Conservation (phyloP, 192 early-diverging fungal species). For the Podila verticillata region DNA sequence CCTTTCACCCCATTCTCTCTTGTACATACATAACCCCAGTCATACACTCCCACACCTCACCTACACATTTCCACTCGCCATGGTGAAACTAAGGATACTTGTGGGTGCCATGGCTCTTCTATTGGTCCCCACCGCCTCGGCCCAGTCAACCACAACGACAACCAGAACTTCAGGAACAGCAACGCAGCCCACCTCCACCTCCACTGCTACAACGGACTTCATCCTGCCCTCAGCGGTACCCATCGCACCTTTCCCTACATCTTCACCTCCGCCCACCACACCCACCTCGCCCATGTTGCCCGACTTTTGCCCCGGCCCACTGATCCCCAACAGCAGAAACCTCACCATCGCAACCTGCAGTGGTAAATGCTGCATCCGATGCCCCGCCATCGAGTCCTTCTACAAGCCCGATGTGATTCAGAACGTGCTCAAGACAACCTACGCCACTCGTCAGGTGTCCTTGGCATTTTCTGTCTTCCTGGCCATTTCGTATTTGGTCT, state of each 20-base stretch:
- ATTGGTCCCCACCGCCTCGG: neutral
- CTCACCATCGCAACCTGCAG: slow-evolving; percentile 29
- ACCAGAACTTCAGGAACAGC: neutral
- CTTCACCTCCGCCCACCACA: neutral
- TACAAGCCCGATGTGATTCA: slow-evolving; percentile 24
- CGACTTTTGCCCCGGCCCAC: slow-evolving; percentile 17
- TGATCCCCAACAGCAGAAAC: slow-evolving; percentile 22
- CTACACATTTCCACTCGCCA: neutral
- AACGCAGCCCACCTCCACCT: neutral
- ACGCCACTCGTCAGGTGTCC: slow-evolving; percentile 24
- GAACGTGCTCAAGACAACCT: slow-evolving; percentile 10
- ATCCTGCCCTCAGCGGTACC: neutral
- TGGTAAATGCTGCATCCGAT: slow-evolving; percentile 25
- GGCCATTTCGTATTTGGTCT: slow-evolving; percentile 33
- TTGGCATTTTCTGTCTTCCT: slow-evolving; percentile 28
- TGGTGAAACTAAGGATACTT: slow-evolving; percentile 8
- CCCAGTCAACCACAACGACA: slow-evolving; percentile 4
- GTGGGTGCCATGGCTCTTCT: neutral
- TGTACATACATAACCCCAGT: neutral
- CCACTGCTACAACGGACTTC: slow-evolving; percentile 14
- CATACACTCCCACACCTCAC: neutral
- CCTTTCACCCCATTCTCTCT: neutral
- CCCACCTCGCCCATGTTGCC: neutral
- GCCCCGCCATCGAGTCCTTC: slow-evolving; percentile 33
- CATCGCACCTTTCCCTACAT: neutral